These are phyloP conservation scores for Macaranga tanarius DNA, from an alignment of 441 rosid species.

Conservation along the genomic window DNA sequence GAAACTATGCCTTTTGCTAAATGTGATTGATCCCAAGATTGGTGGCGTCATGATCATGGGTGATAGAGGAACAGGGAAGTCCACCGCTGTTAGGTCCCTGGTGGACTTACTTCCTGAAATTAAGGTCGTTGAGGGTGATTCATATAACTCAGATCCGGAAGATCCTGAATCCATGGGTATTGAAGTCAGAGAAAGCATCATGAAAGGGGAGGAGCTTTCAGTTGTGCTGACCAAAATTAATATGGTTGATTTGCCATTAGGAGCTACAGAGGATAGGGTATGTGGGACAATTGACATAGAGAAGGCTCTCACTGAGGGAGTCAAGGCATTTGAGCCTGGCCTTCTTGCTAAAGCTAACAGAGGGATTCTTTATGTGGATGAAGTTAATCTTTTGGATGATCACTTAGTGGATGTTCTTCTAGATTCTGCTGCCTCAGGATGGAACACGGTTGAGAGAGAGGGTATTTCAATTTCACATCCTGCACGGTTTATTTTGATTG, in stretches of 20 bases:
- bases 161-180: slow-evolving; percentile 91
- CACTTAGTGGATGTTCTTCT: slow-evolving; percentile 93
- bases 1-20: slow-evolving; percentile 84
- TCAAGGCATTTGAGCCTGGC: slow-evolving; percentile 97
- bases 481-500: slow-evolving; percentile 93
- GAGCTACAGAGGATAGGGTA: slow-evolving; percentile 94
- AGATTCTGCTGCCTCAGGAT: slow-evolving; percentile 98
- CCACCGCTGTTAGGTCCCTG: slow-evolving; percentile 83
- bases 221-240: slow-evolving; percentile 58
- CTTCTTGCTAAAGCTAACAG: slow-evolving; percentile 92
- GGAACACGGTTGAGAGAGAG: slow-evolving; percentile 98
- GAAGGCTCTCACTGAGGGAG: slow-evolving; percentile 94
- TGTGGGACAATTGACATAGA: slow-evolving; percentile 93
- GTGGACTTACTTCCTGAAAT: slow-evolving; percentile 89
- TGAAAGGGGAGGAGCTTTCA: slow-evolving; percentile 50
- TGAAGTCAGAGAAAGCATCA: slow-evolving; percentile 65
- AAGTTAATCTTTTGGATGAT: slow-evolving; percentile 92
- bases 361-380: slow-evolving; percentile 93
- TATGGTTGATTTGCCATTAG: slow-evolving; percentile 96
- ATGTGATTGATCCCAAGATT: slow-evolving; percentile 92
- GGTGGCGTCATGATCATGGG: slow-evolving; percentile 99
- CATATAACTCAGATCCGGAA: slow-evolving; percentile 85
- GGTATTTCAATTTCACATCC: slow-evolving; percentile 97
- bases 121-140: slow-evolving; percentile 70
- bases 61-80: slow-evolving; percentile 94